Evolutionary conservation across 2,329 filamentous ascomycete genomes (phyloP).

Genomic region (Lecanoromycetidae sp.): DNA sequence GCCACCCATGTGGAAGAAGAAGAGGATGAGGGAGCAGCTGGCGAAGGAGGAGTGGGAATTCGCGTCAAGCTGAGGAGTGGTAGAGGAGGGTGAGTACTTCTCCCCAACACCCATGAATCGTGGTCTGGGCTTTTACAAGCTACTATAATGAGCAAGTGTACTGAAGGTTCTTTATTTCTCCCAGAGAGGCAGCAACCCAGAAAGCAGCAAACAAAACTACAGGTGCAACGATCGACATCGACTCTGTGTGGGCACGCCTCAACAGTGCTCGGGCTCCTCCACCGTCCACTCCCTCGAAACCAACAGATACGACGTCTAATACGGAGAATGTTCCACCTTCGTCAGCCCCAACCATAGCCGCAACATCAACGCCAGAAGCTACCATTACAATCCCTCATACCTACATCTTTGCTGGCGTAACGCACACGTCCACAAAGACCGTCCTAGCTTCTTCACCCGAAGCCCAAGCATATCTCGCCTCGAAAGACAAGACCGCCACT

Average conservation of each 20-base stretch:
- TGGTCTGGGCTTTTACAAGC: background rate
- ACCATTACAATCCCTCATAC: slow-evolving; percentile 44
- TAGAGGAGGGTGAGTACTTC: slow-evolving; percentile 12
- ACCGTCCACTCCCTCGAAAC: background rate
- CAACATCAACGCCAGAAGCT: slow-evolving; percentile 27
- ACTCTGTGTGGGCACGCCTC: slow-evolving; percentile 43
- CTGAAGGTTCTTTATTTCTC: slow-evolving; percentile 2
- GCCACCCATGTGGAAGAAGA: slow-evolving; percentile 24
- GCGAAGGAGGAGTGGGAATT: slow-evolving; percentile 38
- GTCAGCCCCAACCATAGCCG: background rate
- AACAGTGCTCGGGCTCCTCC: slow-evolving; percentile 26
- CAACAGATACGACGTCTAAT: background rate
- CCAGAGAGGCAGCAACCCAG: slow-evolving; percentile 34
- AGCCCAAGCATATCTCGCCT: slow-evolving; percentile 39
- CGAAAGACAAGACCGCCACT: slow-evolving; percentile 23
- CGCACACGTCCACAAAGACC: slow-evolving; percentile 41
- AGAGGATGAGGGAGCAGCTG: slow-evolving; percentile 27
- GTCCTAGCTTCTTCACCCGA: slow-evolving; percentile 43
- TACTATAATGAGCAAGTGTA: background rate
- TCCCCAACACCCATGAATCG: background rate
- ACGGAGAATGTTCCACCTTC: slow-evolving; percentile 6
- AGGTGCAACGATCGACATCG: slow-evolving; percentile 43
- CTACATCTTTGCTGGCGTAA: slow-evolving; percentile 46
- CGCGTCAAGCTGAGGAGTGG: slow-evolving; percentile 39
- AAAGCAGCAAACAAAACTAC: slow-evolving; percentile 36